phyloP scores from a whole-genome alignment of 208 protist species.

The Pavlovales sp. region DNA sequence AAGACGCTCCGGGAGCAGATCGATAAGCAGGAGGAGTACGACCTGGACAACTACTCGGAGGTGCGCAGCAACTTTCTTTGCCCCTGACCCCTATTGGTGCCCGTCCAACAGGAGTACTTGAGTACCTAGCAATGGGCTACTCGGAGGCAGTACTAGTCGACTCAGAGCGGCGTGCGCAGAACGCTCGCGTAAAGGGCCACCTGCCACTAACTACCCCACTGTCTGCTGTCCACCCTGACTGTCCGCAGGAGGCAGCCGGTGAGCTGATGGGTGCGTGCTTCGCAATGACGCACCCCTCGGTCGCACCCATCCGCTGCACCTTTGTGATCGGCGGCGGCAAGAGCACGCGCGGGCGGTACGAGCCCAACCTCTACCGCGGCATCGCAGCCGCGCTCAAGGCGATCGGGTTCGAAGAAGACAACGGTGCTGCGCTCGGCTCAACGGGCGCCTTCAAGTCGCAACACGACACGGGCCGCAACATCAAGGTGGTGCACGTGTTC shows the following conservation, averaged over 20 bases:
- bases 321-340: constrained; percentile 13
- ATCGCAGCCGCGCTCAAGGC: neutral
- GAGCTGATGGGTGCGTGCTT: neutral
- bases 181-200: no score
- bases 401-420: neutral
- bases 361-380: neutral
- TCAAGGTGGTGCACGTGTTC: constrained; percentile 7
- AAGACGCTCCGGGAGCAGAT: neutral
- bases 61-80: no score
- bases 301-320: neutral
- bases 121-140: no score
- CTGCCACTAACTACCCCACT: no score
- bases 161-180: no score
- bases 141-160: no score
- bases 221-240: no score
- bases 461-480: constrained; percentile 1
- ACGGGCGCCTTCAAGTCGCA: neutral
- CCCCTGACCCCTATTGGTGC: no score
- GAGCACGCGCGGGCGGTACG: neutral
- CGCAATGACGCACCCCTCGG: no score
- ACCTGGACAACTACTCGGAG: neutral
- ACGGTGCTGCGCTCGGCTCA: neutral
- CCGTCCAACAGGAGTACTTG: no score
- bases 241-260: no score
- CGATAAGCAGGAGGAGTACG: neutral